Evolutionary conservation across 257 asterid species (phyloP), one percentile per base, ranked within the genome.

Genomic region (Verbena officinalis): DNA sequence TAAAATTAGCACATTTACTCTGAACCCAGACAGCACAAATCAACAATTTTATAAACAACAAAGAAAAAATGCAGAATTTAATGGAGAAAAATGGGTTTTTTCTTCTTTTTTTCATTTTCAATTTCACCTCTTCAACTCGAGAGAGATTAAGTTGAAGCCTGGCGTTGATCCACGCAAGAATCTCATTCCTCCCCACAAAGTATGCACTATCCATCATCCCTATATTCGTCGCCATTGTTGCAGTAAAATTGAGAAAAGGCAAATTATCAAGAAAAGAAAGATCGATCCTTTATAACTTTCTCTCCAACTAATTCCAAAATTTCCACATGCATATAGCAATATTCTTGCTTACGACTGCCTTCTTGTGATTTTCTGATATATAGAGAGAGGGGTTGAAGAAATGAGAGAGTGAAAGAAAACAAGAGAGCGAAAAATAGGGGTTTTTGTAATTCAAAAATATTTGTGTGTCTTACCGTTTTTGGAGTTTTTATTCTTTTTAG

Each of bases 161-260:
- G 48, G 77, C 91, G 77, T 87, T 90, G 67, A 90, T 81, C 97
- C 97, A 87, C 5, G 86, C 65, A 50, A 90, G 89, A 71, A 90
- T 86, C 78, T 90, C 97, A 71, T 88, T 87, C 74, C 97, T 80
- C 11, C 97, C 97, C 40, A 87, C 97, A 57, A 90, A 90, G 73
- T 90, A 90, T 5, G 96, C 97, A 36, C 96, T 78, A 53, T 90
- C 97, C 97, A 90, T 90, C 55, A 90, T 87, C 73, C 97, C 97
- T 21, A 90, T 90, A 70, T 79, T 87, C 48, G 91, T 23, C 22
- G 96, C 96, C 97, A 90, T 90, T 44, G 4, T 62, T 42, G 64
- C 61, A 72, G 58, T 51, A 39, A 57, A 68, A 3, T n/a, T n/a
- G 10, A 39, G 15, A 40, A 63, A 21, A 33, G 14, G 55, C 11